Evolutionary conservation across 352 stramenopile genomes (phyloP), one percentile per base, ranked within the genome.

Genomic region (Phytophthora gonapodyides): DNA sequence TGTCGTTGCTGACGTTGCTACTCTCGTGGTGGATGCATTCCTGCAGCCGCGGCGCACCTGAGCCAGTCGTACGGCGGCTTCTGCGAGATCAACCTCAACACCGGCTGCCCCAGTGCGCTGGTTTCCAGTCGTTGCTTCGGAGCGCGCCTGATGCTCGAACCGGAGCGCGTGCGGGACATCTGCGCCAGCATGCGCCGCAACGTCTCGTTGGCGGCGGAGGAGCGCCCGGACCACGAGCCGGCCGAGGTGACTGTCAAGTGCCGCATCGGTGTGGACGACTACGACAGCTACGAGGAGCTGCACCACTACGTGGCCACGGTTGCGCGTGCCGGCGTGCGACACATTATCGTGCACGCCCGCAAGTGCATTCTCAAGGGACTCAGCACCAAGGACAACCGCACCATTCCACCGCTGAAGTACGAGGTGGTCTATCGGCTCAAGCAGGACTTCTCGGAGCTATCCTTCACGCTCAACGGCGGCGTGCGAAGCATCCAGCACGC

Each of bases 341-440:
- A 99, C 67, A 99, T 99, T 71, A 94, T 98, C 44, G 80, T 99
- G 12, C 98, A 99, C 67, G 97, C 97, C 17, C 92, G 98, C 46
- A 99, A 99, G 69, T 98, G 97, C 34, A 80, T 99, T 8, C 78
- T 99, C 19, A 98, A 98, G 17, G 97, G 93, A 13, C 87, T 96
- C 46, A 98, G 88, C 65, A 96, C 98, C 11, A 90, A 98, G 57
- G 93, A 99, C 50, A 99, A 99, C 82, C 88, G 97, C 38, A 99
- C 96, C 41, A 91, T 99, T 5, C 98, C 98, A 11, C 94, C 95
- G 33, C 82, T 99, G 24, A 94, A 92, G 55, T 99, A 99, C 59
- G 80, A 98, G 37, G 78, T 94, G 40, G 96, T 99, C 2, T 91
- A 94, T 56, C 76, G 90, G 11, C 79, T 99, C 11, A 97, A 98